Evolutionary conservation across 352 stramenopile species (phyloP).

Genomic region (Phytophthora colocasiae): DNA sequence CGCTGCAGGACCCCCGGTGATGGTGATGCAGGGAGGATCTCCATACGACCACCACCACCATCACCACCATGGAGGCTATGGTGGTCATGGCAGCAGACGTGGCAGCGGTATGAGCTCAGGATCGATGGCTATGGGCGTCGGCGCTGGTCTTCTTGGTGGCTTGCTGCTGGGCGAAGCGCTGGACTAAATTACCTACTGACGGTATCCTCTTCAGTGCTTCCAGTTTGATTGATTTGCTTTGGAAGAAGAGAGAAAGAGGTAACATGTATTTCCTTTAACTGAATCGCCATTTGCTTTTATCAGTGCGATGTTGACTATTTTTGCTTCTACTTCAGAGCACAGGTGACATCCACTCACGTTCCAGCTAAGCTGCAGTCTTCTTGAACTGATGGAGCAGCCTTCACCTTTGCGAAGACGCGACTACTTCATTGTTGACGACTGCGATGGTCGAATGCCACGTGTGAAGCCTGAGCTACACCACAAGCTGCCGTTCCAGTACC

Average conservation of each 20-base stretch:
- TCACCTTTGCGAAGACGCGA: slow-evolving; percentile 31
- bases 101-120: slow-evolving; percentile 42
- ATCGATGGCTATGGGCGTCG: slow-evolving; percentile 73
- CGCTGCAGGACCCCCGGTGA: slow-evolving; percentile 39
- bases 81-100: slow-evolving; percentile 16
- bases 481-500: slow-evolving; percentile 71
- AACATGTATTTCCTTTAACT: slow-evolving; percentile 21
- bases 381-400: slow-evolving; percentile 18
- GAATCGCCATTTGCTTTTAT: slow-evolving; percentile 17
- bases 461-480: slow-evolving; percentile 39
- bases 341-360: too few species aligned
- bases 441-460: slow-evolving; percentile 3
- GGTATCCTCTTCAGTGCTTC: too few species aligned
- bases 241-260: slow-evolving; percentile 15
- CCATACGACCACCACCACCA: slow-evolving; percentile 39
- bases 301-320: slow-evolving; percentile 24
- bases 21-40: slow-evolving; percentile 34
- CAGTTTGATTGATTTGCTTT: slow-evolving; percentile 9
- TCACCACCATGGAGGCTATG: slow-evolving; percentile 36
- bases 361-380: too few species aligned
- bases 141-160: slow-evolving; percentile 75
- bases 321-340: slow-evolving; percentile 1
- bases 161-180: slow-evolving; percentile 78
- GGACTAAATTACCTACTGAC: slow-evolving; percentile 29
- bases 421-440: slow-evolving; percentile 40